Percentiles rank a stretch among this genome's conserved stretches.
Evolutionary conservation across 371 early-diverging fungal genomes (phyloP).

Genomic region (Mortierella sp.): DNA sequence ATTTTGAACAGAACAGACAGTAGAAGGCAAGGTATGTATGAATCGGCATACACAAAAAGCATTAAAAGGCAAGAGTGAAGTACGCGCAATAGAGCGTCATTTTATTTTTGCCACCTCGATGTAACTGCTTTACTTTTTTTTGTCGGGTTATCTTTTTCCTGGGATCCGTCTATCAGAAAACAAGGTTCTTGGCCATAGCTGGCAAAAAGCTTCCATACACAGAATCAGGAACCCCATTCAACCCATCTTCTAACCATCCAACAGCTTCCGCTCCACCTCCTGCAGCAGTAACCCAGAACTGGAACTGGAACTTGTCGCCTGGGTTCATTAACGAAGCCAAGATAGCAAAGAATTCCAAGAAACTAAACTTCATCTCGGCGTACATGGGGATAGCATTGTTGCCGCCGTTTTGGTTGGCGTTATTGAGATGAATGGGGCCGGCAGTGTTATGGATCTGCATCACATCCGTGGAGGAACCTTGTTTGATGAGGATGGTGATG

Average conservation of each 20-base stretch:
- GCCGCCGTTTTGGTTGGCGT: conserved; percentile 47
- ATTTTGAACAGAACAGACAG: no score
- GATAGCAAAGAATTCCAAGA: conserved; percentile 30
- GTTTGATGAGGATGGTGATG: conserved; percentile 33
- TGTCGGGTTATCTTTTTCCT: background rate
- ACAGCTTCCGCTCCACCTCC: conserved; percentile 32
- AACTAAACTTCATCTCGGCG: conserved; percentile 34
- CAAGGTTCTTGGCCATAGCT: conserved; percentile 60
- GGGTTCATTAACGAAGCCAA: conserved; percentile 30
- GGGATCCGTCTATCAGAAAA: background rate
- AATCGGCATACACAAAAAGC: no score
- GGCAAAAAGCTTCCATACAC: conserved; percentile 43
- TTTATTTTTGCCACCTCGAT: background rate
- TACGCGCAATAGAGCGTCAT: background rate
- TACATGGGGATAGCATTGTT: conserved; percentile 35
- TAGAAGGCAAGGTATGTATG: no score
- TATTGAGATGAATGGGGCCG: conserved; percentile 42
- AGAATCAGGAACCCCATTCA: conserved; percentile 34
- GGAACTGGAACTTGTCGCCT: conserved; percentile 25
- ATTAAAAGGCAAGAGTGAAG: no score
- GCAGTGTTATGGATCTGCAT: conserved; percentile 42
- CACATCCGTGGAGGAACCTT: conserved; percentile 8
- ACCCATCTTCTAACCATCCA: conserved; percentile 65
- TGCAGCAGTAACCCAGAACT: conserved; percentile 33
- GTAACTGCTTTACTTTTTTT: background rate